Base-by-base conservation (phyloP, 169 alveolate species). In the Plasmodium gaboni region DNA sequence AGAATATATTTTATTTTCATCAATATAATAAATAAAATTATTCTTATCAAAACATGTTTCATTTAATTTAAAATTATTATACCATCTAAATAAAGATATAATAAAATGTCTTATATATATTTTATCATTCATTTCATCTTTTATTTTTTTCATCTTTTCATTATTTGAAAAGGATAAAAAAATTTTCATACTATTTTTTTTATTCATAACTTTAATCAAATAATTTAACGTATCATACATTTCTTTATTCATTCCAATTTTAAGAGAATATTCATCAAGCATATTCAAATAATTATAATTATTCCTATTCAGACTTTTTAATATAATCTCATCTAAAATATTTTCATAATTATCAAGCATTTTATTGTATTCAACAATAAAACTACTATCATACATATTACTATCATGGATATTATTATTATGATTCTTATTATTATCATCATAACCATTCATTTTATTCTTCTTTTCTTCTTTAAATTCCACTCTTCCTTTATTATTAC, bases 71-170 rank as follows among this genome's bases (percentile, higher is more conserved):
- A 80, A 53, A 67, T 19, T 67, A 13, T 60, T 86, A 24, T 86
- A 71, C 92, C 92, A 86, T 44, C 74, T 22, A 70, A 86, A 86
- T 26, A 86, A 53, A 12, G 92, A 86, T 5, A 63, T 13, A 70
- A 86, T 50, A 50, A 86, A 86, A 86, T 86, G 92, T 59, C 51
- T 71, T 53, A 59, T 86, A 86, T 42, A 86, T n/a, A 65, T 46
- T 5, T 28, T 22, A 1, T 86, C 87, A 13, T 86, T 38, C 13
- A 86, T 71, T 3, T 19, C 65, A 44, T 80, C 10, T 12, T 67
- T 80, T 28, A 80, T 67, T 2, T 7, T 13, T n/a, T 22, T 60
- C 2, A 59, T 70, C 42, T 64, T 60, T n/a, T 63, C 74, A 2
- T 63, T 71, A 59, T 70, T 70, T 1, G 68, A 61, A 15, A 13